Evolutionary conservation across 768 basidiomycete genomes (phyloP).

Genomic region (Dacryopinax primogenitus): DNA sequence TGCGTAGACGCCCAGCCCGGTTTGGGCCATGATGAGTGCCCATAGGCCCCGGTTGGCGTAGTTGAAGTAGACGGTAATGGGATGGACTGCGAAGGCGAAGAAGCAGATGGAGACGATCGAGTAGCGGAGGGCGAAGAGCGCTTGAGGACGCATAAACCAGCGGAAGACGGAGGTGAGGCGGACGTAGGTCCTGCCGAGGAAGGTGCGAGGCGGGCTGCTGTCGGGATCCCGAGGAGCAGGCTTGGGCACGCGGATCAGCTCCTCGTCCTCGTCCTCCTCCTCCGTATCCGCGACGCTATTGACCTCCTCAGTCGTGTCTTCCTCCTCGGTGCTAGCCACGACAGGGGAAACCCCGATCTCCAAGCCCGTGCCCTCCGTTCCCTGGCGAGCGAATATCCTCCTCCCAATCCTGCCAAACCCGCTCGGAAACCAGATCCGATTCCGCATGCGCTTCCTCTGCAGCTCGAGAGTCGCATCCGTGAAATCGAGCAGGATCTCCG

Average conservation of each 20-base stretch:
- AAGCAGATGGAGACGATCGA: not conserved
- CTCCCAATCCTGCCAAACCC: constrained; percentile 30
- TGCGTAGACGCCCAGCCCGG: constrained; percentile 42
- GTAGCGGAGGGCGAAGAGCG: not conserved
- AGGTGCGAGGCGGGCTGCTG: constrained; percentile 12
- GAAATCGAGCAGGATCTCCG: constrained; percentile 29
- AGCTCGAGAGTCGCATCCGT: constrained; percentile 30
- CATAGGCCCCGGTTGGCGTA: constrained; percentile 39
- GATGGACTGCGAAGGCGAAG: constrained; percentile 15
- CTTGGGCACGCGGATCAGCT: not conserved
- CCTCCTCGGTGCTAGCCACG: constrained; percentile 22
- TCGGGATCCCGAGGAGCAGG: not conserved
- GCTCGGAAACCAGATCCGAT: constrained; percentile 40
- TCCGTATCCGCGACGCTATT: constrained; percentile 10
- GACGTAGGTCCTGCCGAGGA: constrained; percentile 14
- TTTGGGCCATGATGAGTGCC: constrained; percentile 51
- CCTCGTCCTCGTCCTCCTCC: constrained; percentile 19
- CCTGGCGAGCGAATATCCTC: constrained; percentile 16
- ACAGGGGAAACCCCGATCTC: constrained; percentile 13
- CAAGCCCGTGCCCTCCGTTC: not conserved
- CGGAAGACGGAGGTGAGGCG: not conserved
- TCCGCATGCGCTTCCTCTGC: constrained; percentile 28
- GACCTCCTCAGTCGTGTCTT: constrained; percentile 21
- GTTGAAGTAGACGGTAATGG: constrained; percentile 24
- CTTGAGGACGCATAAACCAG: constrained; percentile 7